A percentile compares a stretch with the other conserved stretches of the same genome.
Conservation (phyloP, 371 early-diverging fungal species). For the Mortierella sp. region DNA sequence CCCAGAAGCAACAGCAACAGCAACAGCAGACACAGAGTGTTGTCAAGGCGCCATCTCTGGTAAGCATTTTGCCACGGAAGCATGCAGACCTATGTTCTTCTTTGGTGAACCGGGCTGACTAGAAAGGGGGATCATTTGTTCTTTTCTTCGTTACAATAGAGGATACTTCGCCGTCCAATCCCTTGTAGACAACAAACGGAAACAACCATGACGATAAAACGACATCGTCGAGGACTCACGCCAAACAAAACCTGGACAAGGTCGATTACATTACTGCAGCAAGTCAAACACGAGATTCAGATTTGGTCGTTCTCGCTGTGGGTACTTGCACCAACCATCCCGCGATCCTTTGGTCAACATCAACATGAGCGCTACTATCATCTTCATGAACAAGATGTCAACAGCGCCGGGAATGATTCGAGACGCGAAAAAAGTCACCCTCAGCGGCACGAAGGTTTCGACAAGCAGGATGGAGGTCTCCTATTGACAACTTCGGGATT, state of each 20-base stretch:
- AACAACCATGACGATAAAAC: not conserved
- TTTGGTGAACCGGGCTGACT: not conserved
- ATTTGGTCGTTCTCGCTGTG: slow-evolving; percentile 28
- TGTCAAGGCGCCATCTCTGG: not conserved
- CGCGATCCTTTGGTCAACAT: not conserved
- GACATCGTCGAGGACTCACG: not conserved
- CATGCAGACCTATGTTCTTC: not conserved
- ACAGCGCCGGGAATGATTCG: not conserved
- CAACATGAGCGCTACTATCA: not conserved
- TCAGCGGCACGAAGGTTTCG: not conserved
- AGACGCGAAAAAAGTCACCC: not conserved
- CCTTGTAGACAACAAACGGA: not conserved
- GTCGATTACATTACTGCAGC: not conserved
- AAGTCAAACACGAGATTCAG: slow-evolving; percentile 22
- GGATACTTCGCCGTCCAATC: not conserved
- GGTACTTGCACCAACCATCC: slow-evolving; percentile 22
- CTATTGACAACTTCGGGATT: not conserved
- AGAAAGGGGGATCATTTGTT: not conserved
- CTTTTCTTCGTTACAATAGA: not conserved
- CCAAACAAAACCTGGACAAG: not conserved
- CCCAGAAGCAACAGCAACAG: not conserved
- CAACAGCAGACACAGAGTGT: not conserved
- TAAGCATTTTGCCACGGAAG: not conserved
- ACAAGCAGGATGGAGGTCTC: not conserved
- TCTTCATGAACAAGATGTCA: not conserved